A percentile compares a stretch with the other conserved stretches of the same genome.
Evolutionary conservation across 805 yeast species (phyloP).

Genomic region (Kodamaea jinghongensis): DNA sequence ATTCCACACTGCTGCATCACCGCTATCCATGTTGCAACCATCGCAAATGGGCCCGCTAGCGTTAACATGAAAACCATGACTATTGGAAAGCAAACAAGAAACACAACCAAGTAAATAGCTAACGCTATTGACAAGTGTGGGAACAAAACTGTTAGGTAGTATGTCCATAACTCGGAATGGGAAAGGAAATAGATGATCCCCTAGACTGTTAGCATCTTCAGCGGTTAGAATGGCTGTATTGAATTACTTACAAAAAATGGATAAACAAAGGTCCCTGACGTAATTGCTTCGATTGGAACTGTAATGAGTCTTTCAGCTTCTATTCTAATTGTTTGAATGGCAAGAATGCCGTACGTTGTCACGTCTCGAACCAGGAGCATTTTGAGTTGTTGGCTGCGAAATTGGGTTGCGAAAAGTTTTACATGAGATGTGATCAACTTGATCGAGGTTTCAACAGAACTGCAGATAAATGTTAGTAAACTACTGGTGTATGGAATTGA

Average conservation of each 20-base stretch:
- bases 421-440: no score
- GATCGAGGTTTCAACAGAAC: no score
- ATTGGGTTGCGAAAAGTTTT: no score
- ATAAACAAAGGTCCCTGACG: conserved; percentile 21
- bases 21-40: conserved; percentile 44
- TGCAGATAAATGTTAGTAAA: no score
- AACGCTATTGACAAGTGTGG: conserved; percentile 44
- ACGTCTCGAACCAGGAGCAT: no score
- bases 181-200: conserved; percentile 42
- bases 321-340: no score
- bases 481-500: no score
- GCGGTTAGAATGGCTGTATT: neutral
- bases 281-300: conserved; percentile 12
- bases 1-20: conserved; percentile 43
- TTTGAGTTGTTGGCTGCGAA: no score
- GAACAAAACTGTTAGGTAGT: conserved; percentile 39
- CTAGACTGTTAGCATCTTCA: conserved; percentile 15
- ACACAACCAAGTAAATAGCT: conserved; percentile 30
- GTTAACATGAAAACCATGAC: conserved; percentile 41
- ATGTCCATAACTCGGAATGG: conserved; percentile 47
- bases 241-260: conserved; percentile 22
- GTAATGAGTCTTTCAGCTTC: neutral
- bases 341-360: no score
- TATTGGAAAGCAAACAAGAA: conserved; percentile 42
- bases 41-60: conserved; percentile 51